Base-by-base conservation (phyloP, 1,139 yeast species). In the Hemisphaericaspora lyxosophila region DNA sequence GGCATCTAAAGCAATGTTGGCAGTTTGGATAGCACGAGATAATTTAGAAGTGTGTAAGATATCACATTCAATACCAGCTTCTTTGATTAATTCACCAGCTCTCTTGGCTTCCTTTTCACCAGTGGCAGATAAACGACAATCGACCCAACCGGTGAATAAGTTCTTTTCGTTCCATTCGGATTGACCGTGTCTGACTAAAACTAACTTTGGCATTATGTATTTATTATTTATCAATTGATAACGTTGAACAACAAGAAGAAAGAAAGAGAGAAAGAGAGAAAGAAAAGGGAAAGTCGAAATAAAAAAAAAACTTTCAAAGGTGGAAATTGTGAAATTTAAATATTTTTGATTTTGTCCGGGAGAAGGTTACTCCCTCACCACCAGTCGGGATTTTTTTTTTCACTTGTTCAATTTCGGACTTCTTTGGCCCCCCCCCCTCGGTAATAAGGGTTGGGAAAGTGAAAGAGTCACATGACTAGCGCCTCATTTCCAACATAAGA, bases 111-210 rank as follows among this genome's bases (percentile, higher is more conserved):
- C 97, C 65, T 83, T 76, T 66, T 77, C 80, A 69, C 97, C 97
- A 55, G 77, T 70, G 47, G 78, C 90, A 41, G 94, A 82, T 66
- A 92, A 81, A 64, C 80, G 78, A 53, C 88, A 95, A 67, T 90
- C 97, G 50, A 90, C 97, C 98, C 98, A 92, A 62, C 98, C 98
- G 67, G 97, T 90, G 83, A 92, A 92, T 57, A 90, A 79, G 80
- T 92, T 90, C 80, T 87, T 87, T 72, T 88, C 96, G 71, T 90
- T 90, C 97, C 97, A 90, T 70, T 87, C 97, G 73, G 96, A 86
- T 78, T 90, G 96, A 62, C 97, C 97, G 92, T 90, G 97, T 80
- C 97, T 85, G 57, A 85, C 86, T 66, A 85, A 74, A 61, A 85
- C 78, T 70, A 85, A 76, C 68, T 82, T 84, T 59, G 83, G 86